Conservation (phyloP, 2,329 filamentous ascomycete species). For the Torrubiella hemipterigena region DNA sequence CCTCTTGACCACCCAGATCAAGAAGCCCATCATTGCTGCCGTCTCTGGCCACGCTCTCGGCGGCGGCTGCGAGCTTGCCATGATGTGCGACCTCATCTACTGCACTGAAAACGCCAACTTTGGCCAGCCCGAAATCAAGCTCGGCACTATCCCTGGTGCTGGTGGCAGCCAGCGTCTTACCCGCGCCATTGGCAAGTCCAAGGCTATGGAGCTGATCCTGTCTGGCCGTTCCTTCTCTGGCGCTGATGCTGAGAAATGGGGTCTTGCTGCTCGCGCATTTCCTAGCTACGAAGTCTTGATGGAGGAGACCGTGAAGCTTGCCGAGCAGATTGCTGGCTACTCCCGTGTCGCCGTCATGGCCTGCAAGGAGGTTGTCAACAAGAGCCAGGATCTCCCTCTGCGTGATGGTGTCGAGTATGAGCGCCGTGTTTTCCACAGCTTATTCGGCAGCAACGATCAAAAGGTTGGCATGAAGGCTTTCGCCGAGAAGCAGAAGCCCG, state of each 20-base stretch:
- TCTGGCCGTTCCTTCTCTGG: constrained; percentile 79
- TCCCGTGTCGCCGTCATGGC: constrained; percentile 80
- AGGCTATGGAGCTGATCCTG: constrained; percentile 84
- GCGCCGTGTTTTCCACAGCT: constrained; percentile 77
- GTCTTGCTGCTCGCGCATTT: constrained; percentile 74
- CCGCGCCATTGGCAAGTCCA: constrained; percentile 68
- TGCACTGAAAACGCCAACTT: constrained; percentile 79
- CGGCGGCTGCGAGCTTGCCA: constrained; percentile 88
- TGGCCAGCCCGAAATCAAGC: constrained; percentile 93
- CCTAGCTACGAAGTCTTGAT: constrained; percentile 71
- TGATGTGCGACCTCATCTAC: constrained; percentile 97
- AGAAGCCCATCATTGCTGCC: constrained; percentile 89
- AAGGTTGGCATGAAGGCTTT: constrained; percentile 97
- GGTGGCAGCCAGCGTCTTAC: constrained; percentile 86
- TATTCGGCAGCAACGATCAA: constrained; percentile 93
- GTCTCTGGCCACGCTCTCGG: constrained; percentile 92
- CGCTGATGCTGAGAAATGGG: constrained; percentile 78
- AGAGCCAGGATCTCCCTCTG: constrained; percentile 84
- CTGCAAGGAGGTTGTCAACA: constrained; percentile 97
- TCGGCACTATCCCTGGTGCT: constrained; percentile 84
- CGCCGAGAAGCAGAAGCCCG: constrained; percentile 83
- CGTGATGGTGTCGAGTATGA: constrained; percentile 92
- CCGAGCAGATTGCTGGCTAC: constrained; percentile 80
- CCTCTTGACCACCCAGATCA: constrained; percentile 66
- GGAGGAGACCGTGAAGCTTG: constrained; percentile 68